phyloP scores from a whole-genome alignment of 805 yeast genomes.

The Wickerhamomyces bovis region DNA sequence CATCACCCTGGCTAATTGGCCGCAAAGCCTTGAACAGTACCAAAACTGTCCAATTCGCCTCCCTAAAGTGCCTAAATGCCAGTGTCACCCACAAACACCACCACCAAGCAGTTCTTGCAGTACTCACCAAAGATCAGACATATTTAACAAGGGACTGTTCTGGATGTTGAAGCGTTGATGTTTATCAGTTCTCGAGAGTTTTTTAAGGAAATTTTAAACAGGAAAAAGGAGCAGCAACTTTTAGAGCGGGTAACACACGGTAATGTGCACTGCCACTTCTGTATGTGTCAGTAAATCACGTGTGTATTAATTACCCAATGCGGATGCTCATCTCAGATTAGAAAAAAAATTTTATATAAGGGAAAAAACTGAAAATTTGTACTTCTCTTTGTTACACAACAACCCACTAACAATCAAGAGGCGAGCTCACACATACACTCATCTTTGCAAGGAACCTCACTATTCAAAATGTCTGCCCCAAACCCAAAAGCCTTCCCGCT shows the following conservation, averaged over 20 bases:
- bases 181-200: slow-evolving; percentile 3
- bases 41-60: not conserved
- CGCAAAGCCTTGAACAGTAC: not conserved
- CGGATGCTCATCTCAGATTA: not conserved
- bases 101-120: not conserved
- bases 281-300: not conserved
- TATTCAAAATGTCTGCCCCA: slow-evolving; percentile 64
- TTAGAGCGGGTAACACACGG: not conserved
- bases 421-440: slow-evolving; percentile 21
- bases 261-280: too few species aligned
- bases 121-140: not conserved
- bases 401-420: slow-evolving; percentile 21
- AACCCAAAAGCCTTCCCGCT: slow-evolving; percentile 99
- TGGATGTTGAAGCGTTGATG: not conserved
- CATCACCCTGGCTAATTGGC: not conserved
- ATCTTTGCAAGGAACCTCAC: slow-evolving; percentile 41
- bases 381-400: not conserved
- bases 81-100: not conserved
- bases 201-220: not conserved
- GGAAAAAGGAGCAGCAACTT: not conserved
- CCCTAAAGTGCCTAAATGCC: not conserved
- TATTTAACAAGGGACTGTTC: not conserved
- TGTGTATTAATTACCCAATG: not conserved
- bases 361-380: not conserved
- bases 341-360: not conserved